Evolutionary conservation across 2,329 filamentous ascomycete species (phyloP).

Genomic region (Penicillium sclerotigenum): DNA sequence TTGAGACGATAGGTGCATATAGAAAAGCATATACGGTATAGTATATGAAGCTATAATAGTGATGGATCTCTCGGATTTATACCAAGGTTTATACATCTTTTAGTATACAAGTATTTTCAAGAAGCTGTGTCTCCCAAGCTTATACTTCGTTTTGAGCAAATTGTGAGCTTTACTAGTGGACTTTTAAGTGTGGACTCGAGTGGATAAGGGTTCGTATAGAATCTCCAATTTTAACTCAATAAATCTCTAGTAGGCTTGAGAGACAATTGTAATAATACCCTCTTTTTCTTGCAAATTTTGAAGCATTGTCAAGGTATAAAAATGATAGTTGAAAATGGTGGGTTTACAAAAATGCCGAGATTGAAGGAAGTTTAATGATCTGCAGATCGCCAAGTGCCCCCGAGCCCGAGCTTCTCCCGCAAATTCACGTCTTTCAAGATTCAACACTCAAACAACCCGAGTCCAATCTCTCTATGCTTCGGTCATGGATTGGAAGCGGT

Average conservation of each 20-base stretch:
- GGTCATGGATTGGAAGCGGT: conserved; percentile 32
- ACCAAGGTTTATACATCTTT: not conserved
- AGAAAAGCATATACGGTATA: too few relatives aligned
- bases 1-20: too few relatives aligned
- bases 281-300: not conserved
- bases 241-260: not conserved
- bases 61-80: not conserved
- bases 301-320: not conserved
- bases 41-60: not conserved
- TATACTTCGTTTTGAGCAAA: not conserved
- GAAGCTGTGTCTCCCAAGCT: not conserved
- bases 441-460: not conserved
- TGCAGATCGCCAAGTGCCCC: conserved; percentile 14
- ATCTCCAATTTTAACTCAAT: not conserved
- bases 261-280: not conserved
- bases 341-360: not conserved
- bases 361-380: conserved; percentile 7
- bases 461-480: conserved; percentile 32
- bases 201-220: not conserved
- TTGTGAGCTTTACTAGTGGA: not conserved
- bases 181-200: not conserved
- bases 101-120: not conserved
- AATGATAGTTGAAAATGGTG: not conserved
- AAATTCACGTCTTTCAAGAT: conserved; percentile 2
- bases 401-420: not conserved